Percentiles rank a stretch among this genome's conserved stretches.
These are phyloP conservation scores for Tilletia setariae DNA, from an alignment of 1,284 basidiomycete species.

Conservation along the genomic window DNA sequence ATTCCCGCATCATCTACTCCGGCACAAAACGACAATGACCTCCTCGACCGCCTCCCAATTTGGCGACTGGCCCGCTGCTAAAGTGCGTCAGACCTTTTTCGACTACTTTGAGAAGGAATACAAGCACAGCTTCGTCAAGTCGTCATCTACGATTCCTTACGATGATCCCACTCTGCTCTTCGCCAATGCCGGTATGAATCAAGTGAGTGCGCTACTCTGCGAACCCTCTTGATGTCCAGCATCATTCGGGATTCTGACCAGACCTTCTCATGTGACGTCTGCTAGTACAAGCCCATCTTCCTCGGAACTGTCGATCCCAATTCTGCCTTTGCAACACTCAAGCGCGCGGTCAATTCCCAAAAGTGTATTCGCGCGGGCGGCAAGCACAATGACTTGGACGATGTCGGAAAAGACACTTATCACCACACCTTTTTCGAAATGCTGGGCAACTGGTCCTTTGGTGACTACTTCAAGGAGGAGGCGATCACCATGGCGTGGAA, in stretches of 20 bases:
- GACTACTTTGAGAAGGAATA: slow-evolving; percentile 72
- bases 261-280: slow-evolving; percentile 49
- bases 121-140: slow-evolving; percentile 86
- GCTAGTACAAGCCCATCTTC: slow-evolving; percentile 94
- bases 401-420: slow-evolving; percentile 95
- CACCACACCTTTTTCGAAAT: slow-evolving; percentile 98
- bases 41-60: slow-evolving; percentile 49
- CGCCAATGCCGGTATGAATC: slow-evolving; percentile 72
- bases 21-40: slow-evolving; percentile 16
- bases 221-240: background rate
- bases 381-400: slow-evolving; percentile 98
- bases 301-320: slow-evolving; percentile 91
- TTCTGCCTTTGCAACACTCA: slow-evolving; percentile 80
- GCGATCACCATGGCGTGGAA: slow-evolving; percentile 92
- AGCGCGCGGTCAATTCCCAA: slow-evolving; percentile 90
- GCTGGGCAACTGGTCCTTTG: slow-evolving; percentile 99
- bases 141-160: slow-evolving; percentile 89
- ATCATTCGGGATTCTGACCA: no score
- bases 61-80: slow-evolving; percentile 67
- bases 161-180: slow-evolving; percentile 87
- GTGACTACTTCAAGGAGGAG: slow-evolving; percentile 99
- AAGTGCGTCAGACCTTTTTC: slow-evolving; percentile 72
- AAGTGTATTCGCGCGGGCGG: slow-evolving; percentile 98
- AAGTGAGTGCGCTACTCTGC: slow-evolving; percentile 19
- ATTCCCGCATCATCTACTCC: background rate